These are phyloP conservation scores for Boletus eberwhitei DNA, from an alignment of 768 basidiomycete genomes.

Conservation along the genomic window DNA sequence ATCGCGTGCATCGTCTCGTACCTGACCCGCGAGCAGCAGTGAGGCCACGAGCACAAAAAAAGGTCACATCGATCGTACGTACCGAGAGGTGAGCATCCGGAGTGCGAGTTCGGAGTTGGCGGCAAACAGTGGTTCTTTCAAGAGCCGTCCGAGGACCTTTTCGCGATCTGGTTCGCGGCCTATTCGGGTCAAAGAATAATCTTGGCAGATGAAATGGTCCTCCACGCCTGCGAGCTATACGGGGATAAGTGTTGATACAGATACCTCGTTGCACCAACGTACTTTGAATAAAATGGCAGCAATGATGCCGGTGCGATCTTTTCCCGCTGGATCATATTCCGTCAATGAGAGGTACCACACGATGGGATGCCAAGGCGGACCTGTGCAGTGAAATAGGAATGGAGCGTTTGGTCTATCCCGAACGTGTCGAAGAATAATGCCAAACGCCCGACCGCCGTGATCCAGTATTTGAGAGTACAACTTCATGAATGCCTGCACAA, in stretches of 20 bases:
- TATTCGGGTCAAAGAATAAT: conserved; percentile 75
- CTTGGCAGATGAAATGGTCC: conserved; percentile 59
- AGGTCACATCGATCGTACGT: background rate
- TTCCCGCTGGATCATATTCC: conserved; percentile 50
- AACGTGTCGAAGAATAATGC: conserved; percentile 69
- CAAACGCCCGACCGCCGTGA: conserved; percentile 64
- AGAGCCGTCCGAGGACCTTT: conserved; percentile 63
- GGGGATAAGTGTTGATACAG: background rate
- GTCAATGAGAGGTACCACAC: background rate
- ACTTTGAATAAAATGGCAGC: conserved; percentile 74
- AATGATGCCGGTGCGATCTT: conserved; percentile 76
- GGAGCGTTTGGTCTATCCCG: conserved; percentile 63
- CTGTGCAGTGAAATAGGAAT: conserved; percentile 76
- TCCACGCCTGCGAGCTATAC: conserved; percentile 69
- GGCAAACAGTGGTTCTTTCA: conserved; percentile 70
- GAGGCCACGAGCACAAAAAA: background rate
- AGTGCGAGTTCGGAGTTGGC: conserved; percentile 70
- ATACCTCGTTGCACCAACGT: conserved; percentile 1
- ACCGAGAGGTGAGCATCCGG: conserved; percentile 84
- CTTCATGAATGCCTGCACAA: conserved; percentile 68
- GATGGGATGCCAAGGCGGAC: conserved; percentile 21
- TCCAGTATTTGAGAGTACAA: conserved; percentile 80
- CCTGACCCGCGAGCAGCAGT: conserved; percentile 33
- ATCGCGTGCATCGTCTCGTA: conserved; percentile 77
- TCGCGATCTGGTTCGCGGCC: conserved; percentile 77